These are phyloP conservation scores for Phytophthora uliginosa DNA, from an alignment of 352 stramenopile genomes.

Conservation along the genomic window DNA sequence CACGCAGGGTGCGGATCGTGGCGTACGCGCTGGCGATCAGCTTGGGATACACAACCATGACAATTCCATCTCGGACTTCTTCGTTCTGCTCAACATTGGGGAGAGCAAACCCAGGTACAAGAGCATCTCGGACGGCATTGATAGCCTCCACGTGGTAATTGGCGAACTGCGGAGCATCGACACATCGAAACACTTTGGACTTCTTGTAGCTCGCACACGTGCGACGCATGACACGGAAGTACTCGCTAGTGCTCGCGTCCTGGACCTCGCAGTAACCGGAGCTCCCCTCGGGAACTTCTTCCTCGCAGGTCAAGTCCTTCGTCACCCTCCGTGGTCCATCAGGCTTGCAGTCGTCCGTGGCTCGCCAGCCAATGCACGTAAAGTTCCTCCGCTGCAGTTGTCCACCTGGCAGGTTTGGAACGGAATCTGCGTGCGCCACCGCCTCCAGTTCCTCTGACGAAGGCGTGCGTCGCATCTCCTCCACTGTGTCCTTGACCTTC, in stretches of 20 bases:
- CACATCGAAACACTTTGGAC: constrained; percentile 46
- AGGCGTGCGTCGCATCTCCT: constrained; percentile 25
- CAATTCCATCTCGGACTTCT: constrained; percentile 18
- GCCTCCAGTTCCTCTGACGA: constrained; percentile 22
- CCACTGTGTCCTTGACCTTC: constrained; percentile 18
- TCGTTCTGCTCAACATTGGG: constrained; percentile 3
- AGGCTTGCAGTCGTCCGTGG: constrained; percentile 51
- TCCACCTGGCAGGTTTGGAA: constrained; percentile 23
- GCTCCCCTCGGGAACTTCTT: constrained; percentile 27
- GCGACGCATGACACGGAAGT: constrained; percentile 33
- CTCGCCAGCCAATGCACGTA: constrained; percentile 58
- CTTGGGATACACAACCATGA: constrained; percentile 33
- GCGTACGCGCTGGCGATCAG: constrained; percentile 26
- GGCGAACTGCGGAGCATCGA: constrained; percentile 43
- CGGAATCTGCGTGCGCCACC: constrained; percentile 16
- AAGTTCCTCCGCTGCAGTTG: constrained; percentile 26
- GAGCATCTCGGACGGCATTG: constrained; percentile 1
- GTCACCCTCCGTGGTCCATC: constrained; percentile 38
- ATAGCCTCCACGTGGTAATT: constrained; percentile 31
- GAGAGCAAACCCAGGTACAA: not conserved
- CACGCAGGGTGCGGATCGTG: constrained; percentile 20
- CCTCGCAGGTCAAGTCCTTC: constrained; percentile 46
- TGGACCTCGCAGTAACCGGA: constrained; percentile 58
- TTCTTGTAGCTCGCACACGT: constrained; percentile 37
- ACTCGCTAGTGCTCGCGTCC: constrained; percentile 19